Base-by-base conservation (phyloP, 148 eudicot genomes). In the Agrostemma githago region DNA sequence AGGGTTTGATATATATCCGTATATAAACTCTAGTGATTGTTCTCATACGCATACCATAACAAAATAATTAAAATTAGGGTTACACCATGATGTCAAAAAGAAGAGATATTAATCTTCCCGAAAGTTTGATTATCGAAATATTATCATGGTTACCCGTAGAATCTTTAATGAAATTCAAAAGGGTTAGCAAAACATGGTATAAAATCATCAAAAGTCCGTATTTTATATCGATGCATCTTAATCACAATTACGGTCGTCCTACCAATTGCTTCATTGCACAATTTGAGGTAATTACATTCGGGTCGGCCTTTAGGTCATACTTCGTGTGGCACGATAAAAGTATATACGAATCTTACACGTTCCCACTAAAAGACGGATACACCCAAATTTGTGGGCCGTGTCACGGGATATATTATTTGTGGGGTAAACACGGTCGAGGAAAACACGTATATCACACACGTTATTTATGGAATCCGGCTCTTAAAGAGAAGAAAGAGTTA, bases 321-420 rank as follows among this genome's bases (percentile, higher is more conserved):
- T 26, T 26, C 34, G 0, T 26, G 34, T 26, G 34, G 12, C 1
- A 10, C 16, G 65, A 61, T 20, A 39, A 2, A 8, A 61, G 10
- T 61, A 61, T 34, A 17, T 61, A 9, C 7, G 7, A 1, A 48
- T 48, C 54, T 10, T 48, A 48, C 54, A 48, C 34, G 34, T 26
- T 26, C 34, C 34, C 34, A 26, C 34, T 51, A 10, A 1, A 8
- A 8, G 4, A 5, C 2, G 8, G 56, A 51, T 8, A 12, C 53
- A 48, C 53, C 17, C 5, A 51, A 6, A 51, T 76, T 7, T 76
- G 59, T 43, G 68, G 79, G 16, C 79, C 68, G 0, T 76, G 73
- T 44, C 38, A 69, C 5, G 73, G 73, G 10, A 10, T 71, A 71
- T 71, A 71, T 54, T 56, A 71, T 38, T 3, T 19, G 20, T 67